Percentiles rank a stretch among this genome's conserved stretches.
Conservation (phyloP, 2,329 filamentous ascomycete genomes). For the Aspergillus quadrilineatus region DNA sequence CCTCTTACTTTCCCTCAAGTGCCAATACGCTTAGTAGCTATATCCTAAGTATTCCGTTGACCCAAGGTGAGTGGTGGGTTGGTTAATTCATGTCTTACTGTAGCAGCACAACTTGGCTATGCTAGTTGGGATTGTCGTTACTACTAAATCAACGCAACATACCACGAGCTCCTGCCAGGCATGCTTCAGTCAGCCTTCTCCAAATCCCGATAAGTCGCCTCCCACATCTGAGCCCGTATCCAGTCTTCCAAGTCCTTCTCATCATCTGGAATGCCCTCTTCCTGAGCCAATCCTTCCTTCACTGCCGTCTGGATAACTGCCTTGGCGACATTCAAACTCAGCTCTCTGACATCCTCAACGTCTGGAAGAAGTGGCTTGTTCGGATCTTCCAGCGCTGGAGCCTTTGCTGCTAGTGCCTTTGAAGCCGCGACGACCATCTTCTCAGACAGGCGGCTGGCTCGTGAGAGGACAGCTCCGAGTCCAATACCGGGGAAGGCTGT, state of each 20-base stretch:
- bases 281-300: conserved; percentile 65
- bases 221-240: conserved; percentile 46
- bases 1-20: not conserved
- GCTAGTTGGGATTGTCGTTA: too few species aligned
- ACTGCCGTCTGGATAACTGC: conserved; percentile 72
- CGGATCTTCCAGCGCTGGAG: conserved; percentile 66
- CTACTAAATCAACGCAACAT: too few species aligned
- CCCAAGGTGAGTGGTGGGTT: too few species aligned
- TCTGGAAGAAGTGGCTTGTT: conserved; percentile 71
- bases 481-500: conserved; percentile 85
- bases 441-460: conserved; percentile 66
- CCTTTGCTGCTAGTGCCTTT: conserved; percentile 67
- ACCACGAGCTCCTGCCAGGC: too few species aligned
- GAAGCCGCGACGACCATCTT: conserved; percentile 80
- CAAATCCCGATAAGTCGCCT: conserved; percentile 33
- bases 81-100: too few species aligned
- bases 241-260: conserved; percentile 39
- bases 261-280: conserved; percentile 61
- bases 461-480: conserved; percentile 71
- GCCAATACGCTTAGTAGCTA: too few species aligned
- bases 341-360: conserved; percentile 69
- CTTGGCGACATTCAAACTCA: conserved; percentile 74
- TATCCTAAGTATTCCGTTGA: too few species aligned
- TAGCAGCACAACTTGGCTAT: not conserved
- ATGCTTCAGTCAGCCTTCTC: not conserved